phyloP scores from a whole-genome alignment of 2,329 filamentous ascomycete species.

The Neonectria coccinea region DNA sequence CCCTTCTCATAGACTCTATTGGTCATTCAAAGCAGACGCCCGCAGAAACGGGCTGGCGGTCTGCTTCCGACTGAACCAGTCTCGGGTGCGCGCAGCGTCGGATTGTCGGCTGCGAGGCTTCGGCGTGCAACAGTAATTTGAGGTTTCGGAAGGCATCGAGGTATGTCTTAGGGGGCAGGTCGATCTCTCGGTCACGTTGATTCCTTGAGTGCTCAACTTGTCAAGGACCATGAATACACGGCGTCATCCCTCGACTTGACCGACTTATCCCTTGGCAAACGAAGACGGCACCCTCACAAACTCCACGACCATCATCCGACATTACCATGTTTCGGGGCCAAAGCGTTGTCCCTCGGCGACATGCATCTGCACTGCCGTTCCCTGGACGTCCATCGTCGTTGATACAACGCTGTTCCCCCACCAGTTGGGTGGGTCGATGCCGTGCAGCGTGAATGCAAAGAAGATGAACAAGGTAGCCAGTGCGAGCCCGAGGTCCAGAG shows the following conservation, averaged over 20 bases:
- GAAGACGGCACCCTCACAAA: too few relatives aligned
- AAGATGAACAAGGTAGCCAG: constrained; percentile 77
- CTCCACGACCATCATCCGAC: constrained; percentile 2
- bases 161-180: background rate
- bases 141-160: background rate
- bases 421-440: constrained; percentile 73
- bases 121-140: background rate
- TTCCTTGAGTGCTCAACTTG: background rate
- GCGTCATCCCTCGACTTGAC: background rate
- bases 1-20: background rate
- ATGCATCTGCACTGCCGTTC: constrained; percentile 67
- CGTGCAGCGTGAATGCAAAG: constrained; percentile 73
- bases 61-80: background rate
- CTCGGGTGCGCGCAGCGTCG: background rate
- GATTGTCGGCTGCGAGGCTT: background rate
- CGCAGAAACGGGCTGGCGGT: background rate
- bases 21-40: background rate
- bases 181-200: background rate
- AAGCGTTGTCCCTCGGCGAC: constrained; percentile 68
- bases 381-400: constrained; percentile 71
- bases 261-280: background rate
- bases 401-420: constrained; percentile 74
- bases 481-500: constrained; percentile 75
- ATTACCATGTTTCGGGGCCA: constrained; percentile 67
- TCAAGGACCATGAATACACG: background rate